Conservation (phyloP, 176 grass and related monocot species). For the Eleusine coracana region DNA sequence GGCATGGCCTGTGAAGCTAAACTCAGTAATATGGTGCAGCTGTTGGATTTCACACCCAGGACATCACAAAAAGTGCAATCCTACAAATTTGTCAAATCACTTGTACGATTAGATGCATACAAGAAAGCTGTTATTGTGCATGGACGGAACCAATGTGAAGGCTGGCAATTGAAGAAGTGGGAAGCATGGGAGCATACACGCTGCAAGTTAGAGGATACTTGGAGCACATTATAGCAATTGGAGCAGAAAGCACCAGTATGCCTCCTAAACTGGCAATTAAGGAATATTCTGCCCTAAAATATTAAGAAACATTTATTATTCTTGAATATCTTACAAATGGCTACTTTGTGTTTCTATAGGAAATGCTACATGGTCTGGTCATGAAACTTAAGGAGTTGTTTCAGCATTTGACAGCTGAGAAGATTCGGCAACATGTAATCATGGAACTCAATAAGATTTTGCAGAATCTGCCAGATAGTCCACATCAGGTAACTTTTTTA, state of each 20-base stretch:
- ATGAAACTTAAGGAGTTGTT: background rate
- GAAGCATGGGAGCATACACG: background rate
- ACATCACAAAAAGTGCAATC: background rate
- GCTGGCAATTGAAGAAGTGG: conserved; percentile 44
- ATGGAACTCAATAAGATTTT: background rate
- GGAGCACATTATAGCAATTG: background rate
- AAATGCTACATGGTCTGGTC: background rate
- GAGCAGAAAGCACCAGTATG: conserved; percentile 3
- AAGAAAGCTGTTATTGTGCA: conserved; percentile 25
- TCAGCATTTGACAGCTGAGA: background rate
- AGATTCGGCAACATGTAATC: background rate
- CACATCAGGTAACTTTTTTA: background rate
- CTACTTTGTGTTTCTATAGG: background rate
- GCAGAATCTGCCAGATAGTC: background rate
- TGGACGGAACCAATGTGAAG: background rate
- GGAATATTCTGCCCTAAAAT: background rate
- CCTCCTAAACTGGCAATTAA: background rate
- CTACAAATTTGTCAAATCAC: conserved; percentile 28
- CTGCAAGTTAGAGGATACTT: background rate
- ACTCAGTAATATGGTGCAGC: background rate
- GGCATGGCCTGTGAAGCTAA: background rate
- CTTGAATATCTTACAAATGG: conserved; percentile 1
- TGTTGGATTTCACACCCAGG: background rate
- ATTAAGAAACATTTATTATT: no score
- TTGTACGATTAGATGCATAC: conserved; percentile 42